phyloP scores from a whole-genome alignment of 108 stramenopile species.

The Cyclotella choctawhatcheeana region DNA sequence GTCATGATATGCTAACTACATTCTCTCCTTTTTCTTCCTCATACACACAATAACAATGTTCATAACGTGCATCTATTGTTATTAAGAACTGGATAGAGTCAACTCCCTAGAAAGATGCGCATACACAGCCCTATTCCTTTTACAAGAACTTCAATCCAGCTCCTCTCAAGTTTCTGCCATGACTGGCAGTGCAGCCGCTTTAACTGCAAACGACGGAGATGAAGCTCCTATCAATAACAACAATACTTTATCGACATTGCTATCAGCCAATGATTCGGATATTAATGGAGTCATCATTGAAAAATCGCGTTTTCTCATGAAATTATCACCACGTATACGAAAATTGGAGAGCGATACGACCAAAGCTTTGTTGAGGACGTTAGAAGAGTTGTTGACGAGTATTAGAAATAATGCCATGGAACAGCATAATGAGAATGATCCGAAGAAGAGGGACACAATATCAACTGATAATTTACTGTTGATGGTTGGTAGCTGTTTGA shows the following conservation, averaged over 20 bases:
- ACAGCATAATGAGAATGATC: conserved; percentile 8
- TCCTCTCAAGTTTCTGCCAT: conserved; percentile 60
- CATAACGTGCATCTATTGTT: neutral
- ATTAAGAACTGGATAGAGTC: conserved; percentile 46
- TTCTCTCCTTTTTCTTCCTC: neutral
- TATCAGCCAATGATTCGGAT: conserved; percentile 6
- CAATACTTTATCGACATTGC: conserved; percentile 19
- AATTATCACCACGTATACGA: conserved; percentile 84
- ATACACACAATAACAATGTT: neutral
- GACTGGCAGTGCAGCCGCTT: too few species aligned
- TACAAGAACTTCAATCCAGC: conserved; percentile 71
- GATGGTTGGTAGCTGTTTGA: conserved; percentile 77
- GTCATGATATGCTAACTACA: too few species aligned
- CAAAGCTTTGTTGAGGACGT: conserved; percentile 48
- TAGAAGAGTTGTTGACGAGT: conserved; percentile 65
- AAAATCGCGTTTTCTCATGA: conserved; percentile 81
- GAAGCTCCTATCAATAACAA: too few species aligned
- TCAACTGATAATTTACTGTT: conserved; percentile 52
- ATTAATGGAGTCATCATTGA: conserved; percentile 51
- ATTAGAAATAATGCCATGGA: conserved; percentile 49
- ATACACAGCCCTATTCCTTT: conserved; percentile 67
- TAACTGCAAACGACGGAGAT: too few species aligned
- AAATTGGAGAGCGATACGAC: conserved; percentile 74
- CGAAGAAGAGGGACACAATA: conserved; percentile 3
- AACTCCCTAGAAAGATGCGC: conserved; percentile 84